These are phyloP conservation scores for Austroboletus niveus DNA, from an alignment of 1,284 basidiomycete genomes.

Conservation along the genomic window DNA sequence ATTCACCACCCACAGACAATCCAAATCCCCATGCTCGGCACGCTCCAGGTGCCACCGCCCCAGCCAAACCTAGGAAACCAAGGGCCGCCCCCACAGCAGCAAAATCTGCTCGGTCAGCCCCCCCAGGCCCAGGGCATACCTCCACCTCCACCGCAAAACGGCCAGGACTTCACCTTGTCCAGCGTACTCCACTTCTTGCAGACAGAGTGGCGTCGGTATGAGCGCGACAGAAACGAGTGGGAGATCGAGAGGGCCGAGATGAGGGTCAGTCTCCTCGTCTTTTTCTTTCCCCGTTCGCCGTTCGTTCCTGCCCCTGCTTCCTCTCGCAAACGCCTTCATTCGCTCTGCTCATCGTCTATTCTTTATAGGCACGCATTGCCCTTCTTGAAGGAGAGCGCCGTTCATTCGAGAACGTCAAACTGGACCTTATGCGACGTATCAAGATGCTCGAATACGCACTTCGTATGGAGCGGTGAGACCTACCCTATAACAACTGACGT, in stretches of 20 bases:
- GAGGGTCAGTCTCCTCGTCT: conserved; percentile 67
- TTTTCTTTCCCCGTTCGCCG: conserved; percentile 6
- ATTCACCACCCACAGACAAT: conserved; percentile 42
- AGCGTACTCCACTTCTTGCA: conserved; percentile 97
- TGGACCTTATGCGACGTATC: conserved; percentile 93
- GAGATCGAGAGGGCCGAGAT: conserved; percentile 99
- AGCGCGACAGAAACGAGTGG: conserved; percentile 98
- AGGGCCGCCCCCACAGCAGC: conserved; percentile 38
- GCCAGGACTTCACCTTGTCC: conserved; percentile 89
- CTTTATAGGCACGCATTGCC: conserved; percentile 85
- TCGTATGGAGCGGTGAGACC: conserved; percentile 84
- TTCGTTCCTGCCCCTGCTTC: conserved; percentile 15
- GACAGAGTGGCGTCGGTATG: conserved; percentile 95
- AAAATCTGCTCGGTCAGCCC: conserved; percentile 51
- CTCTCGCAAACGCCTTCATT: conserved; percentile 5
- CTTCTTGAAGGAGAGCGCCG: conserved; percentile 94
- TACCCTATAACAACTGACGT: conserved; percentile 10
- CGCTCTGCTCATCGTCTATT: conserved; percentile 22
- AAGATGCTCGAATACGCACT: conserved; percentile 99
- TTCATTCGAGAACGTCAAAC: conserved; percentile 95
- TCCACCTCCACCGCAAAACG: conserved; percentile 72
- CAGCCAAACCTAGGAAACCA: conserved; percentile 42
- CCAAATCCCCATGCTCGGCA: conserved; percentile 67
- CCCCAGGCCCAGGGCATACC: conserved; percentile 63
- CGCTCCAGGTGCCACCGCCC: conserved; percentile 58